A percentile compares a stretch with the other conserved stretches of the same genome.
phyloP scores from a whole-genome alignment of 257 asterid species.

The Gentiana macrophylla region DNA sequence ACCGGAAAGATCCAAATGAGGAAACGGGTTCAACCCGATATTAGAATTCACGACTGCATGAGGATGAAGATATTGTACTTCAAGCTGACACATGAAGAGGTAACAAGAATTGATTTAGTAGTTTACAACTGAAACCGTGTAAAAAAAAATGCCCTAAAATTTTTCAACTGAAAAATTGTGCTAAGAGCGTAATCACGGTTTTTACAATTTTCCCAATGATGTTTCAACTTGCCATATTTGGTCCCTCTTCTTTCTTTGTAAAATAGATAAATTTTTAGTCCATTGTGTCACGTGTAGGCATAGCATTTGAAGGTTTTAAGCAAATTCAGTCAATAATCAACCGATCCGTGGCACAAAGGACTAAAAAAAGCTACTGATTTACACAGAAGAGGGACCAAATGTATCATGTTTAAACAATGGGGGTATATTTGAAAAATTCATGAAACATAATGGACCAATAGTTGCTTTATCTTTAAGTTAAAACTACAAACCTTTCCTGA shows the following conservation, averaged over 20 bases:
- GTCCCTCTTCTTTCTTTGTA: too few relatives aligned
- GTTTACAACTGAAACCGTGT: not conserved
- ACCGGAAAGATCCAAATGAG: slow-evolving; percentile 67
- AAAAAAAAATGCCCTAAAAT: not conserved
- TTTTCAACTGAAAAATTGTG: not conserved
- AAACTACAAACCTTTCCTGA: slow-evolving; percentile 57
- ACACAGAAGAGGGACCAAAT: too few relatives aligned
- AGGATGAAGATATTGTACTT: slow-evolving; percentile 56
- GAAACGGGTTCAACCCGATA: slow-evolving; percentile 69
- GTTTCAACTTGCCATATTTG: too few relatives aligned
- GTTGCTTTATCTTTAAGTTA: not conserved
- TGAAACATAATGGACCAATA: not conserved
- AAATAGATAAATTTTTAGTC: too few relatives aligned
- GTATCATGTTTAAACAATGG: too few relatives aligned
- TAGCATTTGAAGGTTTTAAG: too few relatives aligned
- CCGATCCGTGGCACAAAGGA: too few relatives aligned
- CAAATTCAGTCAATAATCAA: too few relatives aligned
- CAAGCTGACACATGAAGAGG: slow-evolving; percentile 41
- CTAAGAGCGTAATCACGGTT: too few relatives aligned
- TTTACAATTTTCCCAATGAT: too few relatives aligned
- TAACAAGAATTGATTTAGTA: not conserved
- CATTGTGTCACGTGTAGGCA: too few relatives aligned
- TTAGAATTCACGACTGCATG: slow-evolving; percentile 71
- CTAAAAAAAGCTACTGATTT: not conserved
- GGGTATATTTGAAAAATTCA: not conserved